Evolutionary conservation across 1,139 yeast genomes (phyloP), one percentile per base, ranked within the genome.

Genomic region (Pichia cactophila): DNA sequence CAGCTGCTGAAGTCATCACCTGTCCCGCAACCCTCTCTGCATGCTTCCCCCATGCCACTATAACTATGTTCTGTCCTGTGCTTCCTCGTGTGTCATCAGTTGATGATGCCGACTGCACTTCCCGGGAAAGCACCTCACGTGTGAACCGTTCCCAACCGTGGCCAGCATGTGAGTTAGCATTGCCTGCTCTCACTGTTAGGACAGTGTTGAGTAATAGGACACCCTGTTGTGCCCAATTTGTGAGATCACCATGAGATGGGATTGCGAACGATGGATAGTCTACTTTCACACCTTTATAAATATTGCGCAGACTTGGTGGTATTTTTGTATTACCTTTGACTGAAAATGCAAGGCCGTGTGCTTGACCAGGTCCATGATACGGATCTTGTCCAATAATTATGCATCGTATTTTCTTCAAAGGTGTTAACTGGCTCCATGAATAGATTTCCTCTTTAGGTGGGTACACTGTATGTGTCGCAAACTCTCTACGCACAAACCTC

Each of bases 131-230:
- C 2, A 82, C 88, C 43, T 77, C 73, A 58, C 80, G 88, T 0
- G 98, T 94, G 64, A 94, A 90, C 40, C 70, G 71, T 61, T 90
- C 97, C 99, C 99, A 94, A 1, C 99, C 99, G 57, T 74, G 75
- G 37, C 82, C 80, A 0, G 96, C 81, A 62, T 94, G 99, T 29
- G 97, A 88, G 58, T 89, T 88, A 16, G 98, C 96, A 61, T 82
- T 80, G 63, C 90, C 97, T 0, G 96, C 96, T 54, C 85, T 85
- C 0, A 94, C 99, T 0, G 98, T 94, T 11, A 94, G 70, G 48
- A 92, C 83, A 0, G 97, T 82, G 68, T 94, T 94, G 44, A 94
- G 75, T 72, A 94, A 69, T 39, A 94, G 70, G 4, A 94, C 97
- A 3, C 99, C 99, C 57, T 84, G 83, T 46, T 75, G 61, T 2